Evolutionary conservation across 371 early-diverging fungal species (phyloP).

Genomic region (Nematocida ironsii): DNA sequence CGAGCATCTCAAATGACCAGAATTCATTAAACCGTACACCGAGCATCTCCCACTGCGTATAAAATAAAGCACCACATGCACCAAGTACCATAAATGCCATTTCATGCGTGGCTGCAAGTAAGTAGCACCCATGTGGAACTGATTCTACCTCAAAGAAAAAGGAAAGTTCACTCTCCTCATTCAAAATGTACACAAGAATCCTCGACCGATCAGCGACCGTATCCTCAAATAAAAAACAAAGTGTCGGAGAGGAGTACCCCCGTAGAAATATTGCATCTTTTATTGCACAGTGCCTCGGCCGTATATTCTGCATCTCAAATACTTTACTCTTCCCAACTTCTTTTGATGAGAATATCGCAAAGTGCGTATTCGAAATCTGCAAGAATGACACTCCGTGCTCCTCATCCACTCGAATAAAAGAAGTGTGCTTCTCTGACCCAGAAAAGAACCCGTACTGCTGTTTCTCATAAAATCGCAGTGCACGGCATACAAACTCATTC

Average conservation of each 20-base stretch:
- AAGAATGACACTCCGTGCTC: constrained; percentile 44
- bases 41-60: constrained; percentile 54
- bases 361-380: constrained; percentile 46
- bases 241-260: constrained; percentile 41
- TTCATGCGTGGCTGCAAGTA: constrained; percentile 21
- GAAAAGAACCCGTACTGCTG: constrained; percentile 56
- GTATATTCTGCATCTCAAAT: constrained; percentile 27
- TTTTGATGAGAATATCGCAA: constrained; percentile 25
- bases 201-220: constrained; percentile 32
- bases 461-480: constrained; percentile 51
- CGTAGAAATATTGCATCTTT: constrained; percentile 40
- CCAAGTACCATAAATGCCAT: constrained; percentile 57
- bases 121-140: constrained; percentile 52
- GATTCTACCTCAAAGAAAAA: constrained; percentile 48
- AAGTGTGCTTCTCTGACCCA: constrained; percentile 20
- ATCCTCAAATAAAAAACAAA: constrained; percentile 55
- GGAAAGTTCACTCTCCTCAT: constrained; percentile 37
- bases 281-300: constrained; percentile 49
- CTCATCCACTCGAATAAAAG: constrained; percentile 46
- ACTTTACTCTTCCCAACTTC: background rate
- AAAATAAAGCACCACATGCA: constrained; percentile 49
- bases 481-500: constrained; percentile 47
- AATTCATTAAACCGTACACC: constrained; percentile 52
- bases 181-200: constrained; percentile 24
- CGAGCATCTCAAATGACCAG: constrained; percentile 39